Evolutionary conservation across 495 filamentous ascomycete species (phyloP), one percentile per base, ranked within the genome.

Genomic region (Immersiella caudata): DNA sequence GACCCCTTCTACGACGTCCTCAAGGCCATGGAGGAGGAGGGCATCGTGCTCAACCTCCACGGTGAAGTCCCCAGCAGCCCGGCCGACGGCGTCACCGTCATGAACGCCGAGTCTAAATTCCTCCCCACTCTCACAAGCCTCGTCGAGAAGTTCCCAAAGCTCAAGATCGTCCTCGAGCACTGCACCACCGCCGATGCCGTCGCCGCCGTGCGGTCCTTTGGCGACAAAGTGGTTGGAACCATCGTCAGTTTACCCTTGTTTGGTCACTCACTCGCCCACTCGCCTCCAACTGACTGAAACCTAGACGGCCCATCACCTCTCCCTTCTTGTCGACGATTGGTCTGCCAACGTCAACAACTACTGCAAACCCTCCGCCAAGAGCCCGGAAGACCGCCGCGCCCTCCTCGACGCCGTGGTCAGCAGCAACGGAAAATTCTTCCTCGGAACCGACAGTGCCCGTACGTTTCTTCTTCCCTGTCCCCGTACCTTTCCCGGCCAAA

Each of bases 291-390:
- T 66, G 22, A 60, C 57, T 27, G 8, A 60, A 49, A 12, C 5
- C n/a, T 7, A 74, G 71, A 82, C 80, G 1, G 92, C 93, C 22
- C 93, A 96, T 74, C 93, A 96, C 70, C 78, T 96, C 14, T 92
- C 84, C 67, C 82, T 97, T 26, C 90, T 89, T 33, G 87, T 91
- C 18, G 91, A 96, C 67, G 87, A 91, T 67, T 90, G 88, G 82
- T 86, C 85, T 0, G 87, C 87, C 64, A 90, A 96, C 69, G 75
- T 77, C 27, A 90, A 92, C 81, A 88, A 86, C 72, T 96, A 93
- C 83, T 96, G 93, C 84, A 97, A 97, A 79, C 93, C 91, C 14
- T 86, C 91, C 40, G 89, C 91, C 63, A 93, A 93, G 73, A 78
- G 78, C 16, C 89, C 92, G 4, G 83, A 83, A 20, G 94, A 96